Conservation (phyloP, 495 filamentous ascomycete species). For the Hyaloscypha hepaticicola region DNA sequence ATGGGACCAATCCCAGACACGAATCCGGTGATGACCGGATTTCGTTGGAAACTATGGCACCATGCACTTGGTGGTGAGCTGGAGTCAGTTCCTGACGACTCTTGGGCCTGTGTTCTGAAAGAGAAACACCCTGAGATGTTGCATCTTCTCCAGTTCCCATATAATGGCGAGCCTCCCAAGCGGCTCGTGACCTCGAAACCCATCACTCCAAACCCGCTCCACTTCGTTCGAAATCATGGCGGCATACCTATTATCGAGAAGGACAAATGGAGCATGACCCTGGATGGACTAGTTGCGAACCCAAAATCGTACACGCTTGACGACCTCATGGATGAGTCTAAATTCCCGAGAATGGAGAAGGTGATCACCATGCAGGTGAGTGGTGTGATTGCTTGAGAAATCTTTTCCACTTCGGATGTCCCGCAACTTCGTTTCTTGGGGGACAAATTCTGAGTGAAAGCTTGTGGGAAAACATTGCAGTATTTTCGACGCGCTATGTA, state of each 20-base stretch:
- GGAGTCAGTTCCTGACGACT: slow-evolving; percentile 47
- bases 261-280: slow-evolving; percentile 47
- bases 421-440: neutral
- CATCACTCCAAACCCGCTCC: slow-evolving; percentile 58
- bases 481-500: neutral
- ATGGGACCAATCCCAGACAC: slow-evolving; percentile 57
- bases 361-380: slow-evolving; percentile 51
- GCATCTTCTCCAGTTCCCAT: slow-evolving; percentile 68
- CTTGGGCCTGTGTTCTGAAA: slow-evolving; percentile 55
- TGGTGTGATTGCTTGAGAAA: neutral
- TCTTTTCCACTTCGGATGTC: neutral
- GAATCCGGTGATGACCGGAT: slow-evolving; percentile 61
- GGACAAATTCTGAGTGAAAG: neutral
- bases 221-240: slow-evolving; percentile 69
- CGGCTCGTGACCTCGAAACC: slow-evolving; percentile 38
- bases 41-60: slow-evolving; percentile 67
- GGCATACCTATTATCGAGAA: slow-evolving; percentile 61
- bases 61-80: slow-evolving; percentile 56
- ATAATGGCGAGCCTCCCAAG: slow-evolving; percentile 66
- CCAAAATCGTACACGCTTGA: slow-evolving; percentile 53
- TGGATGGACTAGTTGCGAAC: slow-evolving; percentile 57
- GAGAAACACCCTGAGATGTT: slow-evolving; percentile 67
- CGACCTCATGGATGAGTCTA: slow-evolving; percentile 54
- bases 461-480: neutral
- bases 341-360: slow-evolving; percentile 55